phyloP scores from a whole-genome alignment of 768 basidiomycete genomes.

The Termitomyces sp. region DNA sequence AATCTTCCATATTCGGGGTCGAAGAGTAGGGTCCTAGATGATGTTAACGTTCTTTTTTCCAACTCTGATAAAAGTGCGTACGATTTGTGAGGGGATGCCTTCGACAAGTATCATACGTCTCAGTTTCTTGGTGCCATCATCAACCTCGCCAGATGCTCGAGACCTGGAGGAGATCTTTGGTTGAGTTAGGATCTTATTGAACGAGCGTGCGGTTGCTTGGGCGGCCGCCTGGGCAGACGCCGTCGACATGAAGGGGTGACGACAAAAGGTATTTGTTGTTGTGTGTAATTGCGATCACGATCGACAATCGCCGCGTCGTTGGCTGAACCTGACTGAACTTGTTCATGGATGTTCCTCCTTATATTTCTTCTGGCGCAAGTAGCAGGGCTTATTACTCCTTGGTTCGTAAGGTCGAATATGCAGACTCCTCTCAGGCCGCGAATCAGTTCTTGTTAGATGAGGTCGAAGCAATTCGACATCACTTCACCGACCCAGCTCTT shows the following conservation, averaged over 20 bases:
- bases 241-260: slow-evolving; percentile 6
- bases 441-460: slow-evolving; percentile 62
- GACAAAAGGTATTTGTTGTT: slow-evolving; percentile 9
- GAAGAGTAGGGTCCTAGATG: slow-evolving; percentile 69
- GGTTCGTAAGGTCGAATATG: slow-evolving; percentile 68
- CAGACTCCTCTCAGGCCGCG: slow-evolving; percentile 50
- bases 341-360: slow-evolving; percentile 73
- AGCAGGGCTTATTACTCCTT: slow-evolving; percentile 74
- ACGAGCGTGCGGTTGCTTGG: slow-evolving; percentile 59
- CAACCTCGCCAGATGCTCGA: slow-evolving; percentile 54
- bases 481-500: slow-evolving; percentile 46
- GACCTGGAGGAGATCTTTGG: slow-evolving; percentile 64
- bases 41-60: neutral
- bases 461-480: slow-evolving; percentile 51
- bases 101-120: slow-evolving; percentile 87
- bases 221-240: slow-evolving; percentile 13
- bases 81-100: slow-evolving; percentile 77
- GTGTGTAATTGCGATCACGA: slow-evolving; percentile 2
- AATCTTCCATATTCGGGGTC: slow-evolving; percentile 93
- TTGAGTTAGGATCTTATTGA: slow-evolving; percentile 76
- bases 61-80: slow-evolving; percentile 33
- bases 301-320: neutral
- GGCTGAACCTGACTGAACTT: neutral
- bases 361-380: slow-evolving; percentile 73
- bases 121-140: slow-evolving; percentile 84